Evolutionary conservation across 2,329 filamentous ascomycete genomes (phyloP).

Genomic region (Coleophoma crateriformis): DNA sequence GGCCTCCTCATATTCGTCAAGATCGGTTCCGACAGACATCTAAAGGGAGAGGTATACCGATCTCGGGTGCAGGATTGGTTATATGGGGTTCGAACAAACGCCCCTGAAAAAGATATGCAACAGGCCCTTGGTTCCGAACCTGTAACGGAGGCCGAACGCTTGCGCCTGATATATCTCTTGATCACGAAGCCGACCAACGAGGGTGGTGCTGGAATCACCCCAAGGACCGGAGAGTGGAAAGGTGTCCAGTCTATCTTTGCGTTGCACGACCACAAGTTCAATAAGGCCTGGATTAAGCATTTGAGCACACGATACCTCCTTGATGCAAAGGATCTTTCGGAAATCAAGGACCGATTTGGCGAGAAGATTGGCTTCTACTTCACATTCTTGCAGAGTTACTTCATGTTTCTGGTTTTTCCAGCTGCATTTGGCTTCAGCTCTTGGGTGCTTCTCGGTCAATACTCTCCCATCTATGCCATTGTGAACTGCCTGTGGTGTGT

Average conservation of each 20-base stretch:
- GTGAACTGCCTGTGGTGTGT: conserved; percentile 81
- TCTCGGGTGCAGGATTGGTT: conserved; percentile 92
- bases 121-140: conserved; percentile 67
- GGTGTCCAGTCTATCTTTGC: conserved; percentile 71
- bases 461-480: conserved; percentile 75
- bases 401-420: conserved; percentile 77
- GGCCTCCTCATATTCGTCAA: conserved; percentile 81
- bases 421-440: conserved; percentile 70
- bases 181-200: conserved; percentile 69
- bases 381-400: conserved; percentile 88
- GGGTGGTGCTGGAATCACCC: conserved; percentile 74
- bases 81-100: conserved; percentile 73
- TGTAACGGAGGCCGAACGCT: conserved; percentile 79
- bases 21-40: conserved; percentile 67
- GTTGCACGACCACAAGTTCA: conserved; percentile 71
- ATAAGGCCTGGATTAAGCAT: conserved; percentile 68
- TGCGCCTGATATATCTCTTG: conserved; percentile 82
- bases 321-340: conserved; percentile 60
- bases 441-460: conserved; percentile 80
- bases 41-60: conserved; percentile 78
- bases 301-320: conserved; percentile 69
- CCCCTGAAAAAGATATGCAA: conserved; percentile 68
- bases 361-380: conserved; percentile 93
- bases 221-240: conserved; percentile 64
- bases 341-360: conserved; percentile 72